Conservation (phyloP, 805 yeast species). For the Diddensiella transvaalensis region DNA sequence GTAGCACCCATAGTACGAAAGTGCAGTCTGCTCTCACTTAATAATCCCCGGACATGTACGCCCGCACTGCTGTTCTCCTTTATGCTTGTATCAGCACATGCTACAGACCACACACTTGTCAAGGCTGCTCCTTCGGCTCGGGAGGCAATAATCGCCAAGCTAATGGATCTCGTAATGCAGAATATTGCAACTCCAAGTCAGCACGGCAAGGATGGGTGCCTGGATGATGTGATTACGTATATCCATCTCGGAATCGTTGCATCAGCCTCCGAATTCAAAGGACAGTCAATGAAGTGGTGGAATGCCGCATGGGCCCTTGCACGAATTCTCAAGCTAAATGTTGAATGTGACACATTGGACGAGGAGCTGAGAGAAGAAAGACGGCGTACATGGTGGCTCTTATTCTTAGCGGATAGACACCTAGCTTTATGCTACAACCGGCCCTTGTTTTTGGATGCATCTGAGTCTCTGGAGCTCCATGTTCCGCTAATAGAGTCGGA, state of each 20-base stretch:
- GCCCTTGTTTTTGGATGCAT: constrained; percentile 30
- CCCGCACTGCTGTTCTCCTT: constrained; percentile 27
- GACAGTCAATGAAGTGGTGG: constrained; percentile 31
- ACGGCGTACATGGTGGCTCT: constrained; percentile 40
- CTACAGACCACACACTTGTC: constrained; percentile 28
- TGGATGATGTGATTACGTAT: constrained; percentile 31
- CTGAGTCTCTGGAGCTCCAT: constrained; percentile 30
- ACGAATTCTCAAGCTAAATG: constrained; percentile 27
- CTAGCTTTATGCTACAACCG: constrained; percentile 36
- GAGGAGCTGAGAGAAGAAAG: constrained; percentile 36
- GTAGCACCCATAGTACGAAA: constrained; percentile 26
- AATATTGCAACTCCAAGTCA: constrained; percentile 21
- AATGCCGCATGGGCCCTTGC: constrained; percentile 31
- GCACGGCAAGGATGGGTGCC: constrained; percentile 12
- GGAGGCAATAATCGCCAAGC: constrained; percentile 20
- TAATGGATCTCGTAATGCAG: constrained; percentile 22
- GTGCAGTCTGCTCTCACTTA: constrained; percentile 25
- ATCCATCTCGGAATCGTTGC: constrained; percentile 30
- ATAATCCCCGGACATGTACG: constrained; percentile 23
- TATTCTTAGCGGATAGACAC: constrained; percentile 37
- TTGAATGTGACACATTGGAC: constrained; percentile 19
- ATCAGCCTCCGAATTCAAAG: constrained; percentile 32
- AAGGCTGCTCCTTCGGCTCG: constrained; percentile 29
- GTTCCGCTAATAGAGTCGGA: constrained; percentile 34
- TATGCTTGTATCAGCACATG: constrained; percentile 30